Evolutionary conservation across 2,329 filamentous ascomycete genomes (phyloP).

Genomic region (Zymoseptoria ardabiliae): DNA sequence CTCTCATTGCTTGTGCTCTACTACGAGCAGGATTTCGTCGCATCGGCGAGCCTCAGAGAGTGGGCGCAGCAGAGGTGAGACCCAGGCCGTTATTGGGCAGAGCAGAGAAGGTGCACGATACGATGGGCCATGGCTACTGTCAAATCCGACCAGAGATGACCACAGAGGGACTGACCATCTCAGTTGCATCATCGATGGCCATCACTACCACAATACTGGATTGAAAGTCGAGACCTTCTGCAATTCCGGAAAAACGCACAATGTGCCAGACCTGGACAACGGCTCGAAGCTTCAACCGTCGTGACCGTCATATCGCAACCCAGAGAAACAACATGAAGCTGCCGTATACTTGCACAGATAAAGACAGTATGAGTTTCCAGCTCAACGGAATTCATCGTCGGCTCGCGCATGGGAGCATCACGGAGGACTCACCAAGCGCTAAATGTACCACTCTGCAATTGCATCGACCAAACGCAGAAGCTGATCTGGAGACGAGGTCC

Average conservation of each 20-base stretch:
- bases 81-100: too few relatives aligned
- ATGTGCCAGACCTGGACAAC: neutral
- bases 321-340: neutral
- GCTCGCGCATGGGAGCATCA: neutral
- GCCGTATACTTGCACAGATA: neutral
- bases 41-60: too few relatives aligned
- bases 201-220: neutral
- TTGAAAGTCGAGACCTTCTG: neutral
- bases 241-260: neutral
- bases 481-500: too few relatives aligned
- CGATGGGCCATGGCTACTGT: too few relatives aligned
- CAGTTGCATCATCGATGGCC: neutral
- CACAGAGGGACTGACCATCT: too few relatives aligned
- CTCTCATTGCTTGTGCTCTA: too few relatives aligned
- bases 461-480: too few relatives aligned
- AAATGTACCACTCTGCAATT: neutral
- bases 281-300: neutral
- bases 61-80: too few relatives aligned
- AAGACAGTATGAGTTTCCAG: neutral
- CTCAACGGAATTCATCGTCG: neutral
- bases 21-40: too few relatives aligned
- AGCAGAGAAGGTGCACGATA: too few relatives aligned
- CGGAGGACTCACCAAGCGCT: too few relatives aligned
- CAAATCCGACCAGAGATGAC: too few relatives aligned
- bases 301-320: neutral